These are phyloP conservation scores for Mitragyna speciosa DNA, from an alignment of 257 asterid species.

Conservation along the genomic window DNA sequence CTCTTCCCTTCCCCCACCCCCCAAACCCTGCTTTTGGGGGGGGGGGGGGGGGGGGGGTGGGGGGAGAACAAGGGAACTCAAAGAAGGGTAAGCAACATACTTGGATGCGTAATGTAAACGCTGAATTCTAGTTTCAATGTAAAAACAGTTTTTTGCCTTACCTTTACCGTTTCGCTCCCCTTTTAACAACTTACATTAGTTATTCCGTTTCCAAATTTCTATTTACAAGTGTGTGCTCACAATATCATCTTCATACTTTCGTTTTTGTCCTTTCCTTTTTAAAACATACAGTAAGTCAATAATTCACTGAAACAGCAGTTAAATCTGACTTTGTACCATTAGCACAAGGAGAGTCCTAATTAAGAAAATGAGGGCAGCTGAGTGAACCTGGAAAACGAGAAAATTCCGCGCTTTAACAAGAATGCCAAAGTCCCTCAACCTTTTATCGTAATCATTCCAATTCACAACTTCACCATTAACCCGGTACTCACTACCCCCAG, in stretches of 20 bases:
- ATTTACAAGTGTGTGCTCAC: neutral
- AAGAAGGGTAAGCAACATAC: too few relatives aligned
- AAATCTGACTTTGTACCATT: neutral
- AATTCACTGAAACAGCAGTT: neutral
- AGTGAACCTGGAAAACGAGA: slow-evolving; percentile 85
- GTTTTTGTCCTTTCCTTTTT: too few relatives aligned
- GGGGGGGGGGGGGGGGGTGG: too few relatives aligned
- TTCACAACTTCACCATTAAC: slow-evolving; percentile 56
- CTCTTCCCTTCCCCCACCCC: too few relatives aligned
- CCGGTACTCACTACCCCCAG: slow-evolving; percentile 86
- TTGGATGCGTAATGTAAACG: too few relatives aligned
- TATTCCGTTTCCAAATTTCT: neutral
- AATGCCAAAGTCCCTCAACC: slow-evolving; percentile 76
- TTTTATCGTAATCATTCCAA: slow-evolving; percentile 76
- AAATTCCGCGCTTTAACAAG: slow-evolving; percentile 95
- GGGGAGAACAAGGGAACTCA: too few relatives aligned
- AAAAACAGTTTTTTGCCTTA: neutral
- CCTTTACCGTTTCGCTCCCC: neutral
- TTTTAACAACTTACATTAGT: neutral
- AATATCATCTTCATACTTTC: too few relatives aligned
- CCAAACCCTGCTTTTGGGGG: too few relatives aligned
- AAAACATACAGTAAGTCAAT: neutral
- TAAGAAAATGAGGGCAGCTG: neutral
- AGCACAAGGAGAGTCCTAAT: neutral
- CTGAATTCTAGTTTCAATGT: neutral